These are phyloP conservation scores for Xylaria castorea DNA, from an alignment of 495 filamentous ascomycete species.

Conservation along the genomic window DNA sequence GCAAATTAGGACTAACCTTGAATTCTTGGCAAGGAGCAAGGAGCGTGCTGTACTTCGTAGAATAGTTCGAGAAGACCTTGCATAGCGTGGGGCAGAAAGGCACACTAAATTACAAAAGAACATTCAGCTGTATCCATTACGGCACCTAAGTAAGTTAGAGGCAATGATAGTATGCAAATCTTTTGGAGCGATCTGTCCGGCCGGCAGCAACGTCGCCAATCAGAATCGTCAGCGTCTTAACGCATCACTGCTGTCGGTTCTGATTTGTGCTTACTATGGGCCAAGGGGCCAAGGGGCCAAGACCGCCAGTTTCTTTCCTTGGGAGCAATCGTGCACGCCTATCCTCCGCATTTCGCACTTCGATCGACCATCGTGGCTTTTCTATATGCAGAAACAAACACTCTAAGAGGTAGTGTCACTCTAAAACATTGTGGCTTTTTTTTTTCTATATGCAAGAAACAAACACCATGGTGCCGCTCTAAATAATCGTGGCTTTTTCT, in stretches of 20 bases:
- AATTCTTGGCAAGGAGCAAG: neutral
- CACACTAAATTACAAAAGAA: neutral
- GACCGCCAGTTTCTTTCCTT: neutral
- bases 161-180: neutral
- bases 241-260: neutral
- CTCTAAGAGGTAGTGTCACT: too few species aligned
- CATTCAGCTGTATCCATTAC: neutral
- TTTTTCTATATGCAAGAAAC: too few species aligned
- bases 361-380: conserved; percentile 6
- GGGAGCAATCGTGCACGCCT: neutral
- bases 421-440: too few species aligned
- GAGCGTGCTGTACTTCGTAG: too few species aligned
- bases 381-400: neutral
- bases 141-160: neutral
- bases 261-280: conserved; percentile 1
- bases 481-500: neutral
- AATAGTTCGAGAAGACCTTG: neutral
- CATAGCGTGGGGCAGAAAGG: neutral
- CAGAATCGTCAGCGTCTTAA: neutral
- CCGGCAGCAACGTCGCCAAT: conserved; percentile 3
- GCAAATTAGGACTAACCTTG: neutral
- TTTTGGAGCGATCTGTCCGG: neutral
- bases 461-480: neutral
- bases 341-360: neutral
- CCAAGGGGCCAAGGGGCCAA: neutral